A percentile compares a stretch with the other conserved stretches of the same genome.
Evolutionary conservation across 495 filamentous ascomycete species (phyloP).

Genomic region (Saxispiralis lemnorum): DNA sequence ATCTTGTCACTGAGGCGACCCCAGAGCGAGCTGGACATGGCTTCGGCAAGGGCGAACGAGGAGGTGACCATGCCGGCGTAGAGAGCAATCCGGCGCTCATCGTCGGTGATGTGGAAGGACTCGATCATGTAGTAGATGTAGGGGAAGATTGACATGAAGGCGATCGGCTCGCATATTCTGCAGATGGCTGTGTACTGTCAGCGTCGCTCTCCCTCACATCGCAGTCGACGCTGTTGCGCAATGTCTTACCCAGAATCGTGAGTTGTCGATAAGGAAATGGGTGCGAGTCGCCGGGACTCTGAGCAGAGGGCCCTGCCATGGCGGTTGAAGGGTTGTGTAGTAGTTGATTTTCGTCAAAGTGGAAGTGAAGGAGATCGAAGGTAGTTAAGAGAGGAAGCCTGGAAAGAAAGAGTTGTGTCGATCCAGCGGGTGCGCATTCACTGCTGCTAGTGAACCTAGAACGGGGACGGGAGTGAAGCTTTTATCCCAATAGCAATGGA

Average conservation of each 20-base stretch:
- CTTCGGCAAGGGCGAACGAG: slow-evolving; percentile 89
- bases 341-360: neutral
- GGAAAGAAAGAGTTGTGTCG: no score
- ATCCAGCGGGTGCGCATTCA: no score
- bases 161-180: slow-evolving; percentile 94
- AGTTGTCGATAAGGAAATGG: slow-evolving; percentile 14
- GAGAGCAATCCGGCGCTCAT: slow-evolving; percentile 63
- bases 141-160: slow-evolving; percentile 98
- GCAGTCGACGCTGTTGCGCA: neutral
- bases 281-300: slow-evolving; percentile 1
- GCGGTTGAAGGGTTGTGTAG: neutral
- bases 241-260: slow-evolving; percentile 15
- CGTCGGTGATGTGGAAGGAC: slow-evolving; percentile 68
- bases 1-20: slow-evolving; percentile 80
- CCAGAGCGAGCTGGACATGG: slow-evolving; percentile 78
- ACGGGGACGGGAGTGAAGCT: no score
- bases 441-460: no score
- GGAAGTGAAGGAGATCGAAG: neutral
- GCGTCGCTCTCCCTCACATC: neutral
- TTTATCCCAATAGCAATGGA: no score
- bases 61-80: slow-evolving; percentile 96
- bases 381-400: no score
- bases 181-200: slow-evolving; percentile 49
- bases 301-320: neutral
- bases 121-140: slow-evolving; percentile 98